Conservation (phyloP, 805 yeast species). For the Lipomyces spencermartinsiae region DNA sequence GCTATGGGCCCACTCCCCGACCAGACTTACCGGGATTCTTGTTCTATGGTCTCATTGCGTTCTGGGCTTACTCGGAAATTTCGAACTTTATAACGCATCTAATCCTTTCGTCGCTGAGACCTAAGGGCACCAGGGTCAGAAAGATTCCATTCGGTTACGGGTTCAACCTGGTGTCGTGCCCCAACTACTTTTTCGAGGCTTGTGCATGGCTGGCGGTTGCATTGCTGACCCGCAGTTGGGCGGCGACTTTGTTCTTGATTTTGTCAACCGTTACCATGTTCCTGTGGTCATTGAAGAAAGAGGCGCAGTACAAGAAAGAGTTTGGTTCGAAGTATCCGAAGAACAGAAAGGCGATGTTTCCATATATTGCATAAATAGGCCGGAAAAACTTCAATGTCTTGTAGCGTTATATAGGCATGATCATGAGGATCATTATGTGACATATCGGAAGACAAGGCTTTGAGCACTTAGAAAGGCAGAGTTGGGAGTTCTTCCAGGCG, state of each 20-base stretch:
- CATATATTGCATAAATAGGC: slow-evolving; percentile 61
- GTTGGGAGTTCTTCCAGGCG: too few species aligned
- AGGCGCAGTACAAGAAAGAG: slow-evolving; percentile 66
- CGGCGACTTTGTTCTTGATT: slow-evolving; percentile 69
- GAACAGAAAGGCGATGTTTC: slow-evolving; percentile 78
- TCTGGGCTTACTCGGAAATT: slow-evolving; percentile 59
- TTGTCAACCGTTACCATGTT: slow-evolving; percentile 86
- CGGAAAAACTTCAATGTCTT: not conserved
- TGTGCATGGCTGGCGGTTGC: slow-evolving; percentile 76
- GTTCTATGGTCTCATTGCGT: slow-evolving; percentile 12
- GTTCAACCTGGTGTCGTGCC: slow-evolving; percentile 79
- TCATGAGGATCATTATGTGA: not conserved
- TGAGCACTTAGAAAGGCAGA: not conserved
- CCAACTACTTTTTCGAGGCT: slow-evolving; percentile 90
- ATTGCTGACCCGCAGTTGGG: slow-evolving; percentile 64
- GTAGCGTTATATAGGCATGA: not conserved
- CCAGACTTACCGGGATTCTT: slow-evolving; percentile 12
- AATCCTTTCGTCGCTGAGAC: slow-evolving; percentile 57
- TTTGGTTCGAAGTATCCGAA: slow-evolving; percentile 78
- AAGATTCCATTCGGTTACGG: slow-evolving; percentile 84
- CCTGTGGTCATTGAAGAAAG: slow-evolving; percentile 90
- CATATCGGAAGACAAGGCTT: not conserved
- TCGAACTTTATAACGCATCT: slow-evolving; percentile 77
- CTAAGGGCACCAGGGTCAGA: slow-evolving; percentile 51
- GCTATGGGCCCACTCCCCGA: slow-evolving; percentile 51